Evolutionary conservation across 768 basidiomycete species (phyloP).

Genomic region (Boletus tomentosulus): DNA sequence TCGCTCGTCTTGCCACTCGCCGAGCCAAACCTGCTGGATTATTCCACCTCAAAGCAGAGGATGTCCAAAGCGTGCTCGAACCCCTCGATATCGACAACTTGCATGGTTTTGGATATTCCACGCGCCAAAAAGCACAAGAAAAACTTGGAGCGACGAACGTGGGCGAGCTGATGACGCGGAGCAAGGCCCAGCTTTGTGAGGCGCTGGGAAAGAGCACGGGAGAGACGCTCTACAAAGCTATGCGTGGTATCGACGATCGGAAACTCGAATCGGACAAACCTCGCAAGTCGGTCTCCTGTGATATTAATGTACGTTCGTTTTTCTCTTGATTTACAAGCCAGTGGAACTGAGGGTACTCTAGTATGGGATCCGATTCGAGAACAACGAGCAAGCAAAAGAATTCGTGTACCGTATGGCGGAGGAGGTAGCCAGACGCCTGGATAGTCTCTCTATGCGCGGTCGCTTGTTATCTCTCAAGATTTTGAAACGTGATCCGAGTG

Average conservation of each 20-base stretch:
- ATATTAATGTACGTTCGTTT: slow-evolving; percentile 75
- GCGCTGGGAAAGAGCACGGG: slow-evolving; percentile 78
- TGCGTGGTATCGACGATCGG: slow-evolving; percentile 80
- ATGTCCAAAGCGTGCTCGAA: slow-evolving; percentile 52
- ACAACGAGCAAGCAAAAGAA: slow-evolving; percentile 71
- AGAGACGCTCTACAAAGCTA: slow-evolving; percentile 77
- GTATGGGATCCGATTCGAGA: slow-evolving; percentile 95
- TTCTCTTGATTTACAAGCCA: neutral
- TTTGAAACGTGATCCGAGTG: slow-evolving; percentile 80
- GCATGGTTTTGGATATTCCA: slow-evolving; percentile 81
- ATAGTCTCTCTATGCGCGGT: slow-evolving; percentile 65
- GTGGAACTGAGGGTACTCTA: slow-evolving; percentile 26
- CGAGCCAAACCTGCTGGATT: slow-evolving; percentile 89
- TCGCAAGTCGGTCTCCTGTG: slow-evolving; percentile 88
- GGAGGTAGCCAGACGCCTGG: slow-evolving; percentile 72
- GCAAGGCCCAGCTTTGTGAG: slow-evolving; percentile 61
- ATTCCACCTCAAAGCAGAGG: slow-evolving; percentile 61
- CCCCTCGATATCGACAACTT: slow-evolving; percentile 75
- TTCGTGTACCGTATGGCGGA: slow-evolving; percentile 75
- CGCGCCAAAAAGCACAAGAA: slow-evolving; percentile 72
- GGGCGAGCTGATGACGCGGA: slow-evolving; percentile 62
- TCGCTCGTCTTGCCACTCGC: slow-evolving; percentile 88
- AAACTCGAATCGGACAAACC: slow-evolving; percentile 79
- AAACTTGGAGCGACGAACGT: slow-evolving; percentile 71
- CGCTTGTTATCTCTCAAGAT: slow-evolving; percentile 80